Base-by-base conservation (phyloP, 768 basidiomycete species). In the Russula sp. region DNA sequence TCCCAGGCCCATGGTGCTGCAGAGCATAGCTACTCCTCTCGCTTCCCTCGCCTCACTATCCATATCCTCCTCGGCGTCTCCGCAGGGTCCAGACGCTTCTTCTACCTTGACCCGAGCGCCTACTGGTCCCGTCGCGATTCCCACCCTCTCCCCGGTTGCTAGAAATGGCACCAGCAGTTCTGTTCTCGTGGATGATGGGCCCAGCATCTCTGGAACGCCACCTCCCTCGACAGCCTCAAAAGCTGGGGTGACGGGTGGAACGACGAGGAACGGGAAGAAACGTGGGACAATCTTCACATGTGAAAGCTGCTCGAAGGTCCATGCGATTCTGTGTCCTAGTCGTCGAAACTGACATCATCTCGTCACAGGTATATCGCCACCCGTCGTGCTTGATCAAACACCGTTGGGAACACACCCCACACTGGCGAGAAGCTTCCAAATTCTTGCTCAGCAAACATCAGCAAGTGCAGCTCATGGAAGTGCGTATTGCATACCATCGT, bases 321-420 rank as follows among this genome's bases (percentile, higher is more conserved):
- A 76, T 72, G 11, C 46, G 42, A 62, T 56, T 36, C 36, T 18
- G 34, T 46, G 36, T 61, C 41, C 35, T 39, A 41, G 42, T 22
- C 14, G 13, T 10, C 46, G 35, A 45, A 47, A n/a, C 34, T 59
- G 46, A 63, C 56, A 46, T 39, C 50, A 16, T 70, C 13, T 35
- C 41, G 20, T 48, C 16, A 90, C 16, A 90, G 88, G 84, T 90
- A 42, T 93, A 91, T 73, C 85, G 88, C 56, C 95, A 98, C 74
- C 93, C 93, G 2, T 92, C 90, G 13, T 98, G 95, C 74, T 78
- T 98, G 51, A 90, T 95, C 74, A 98, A 98, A 74, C 96, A 98
- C 70, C 88, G 96, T 38, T 98, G 96, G 96, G 95, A 98, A 70
- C 93, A 96, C 70, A 92, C 90, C 38, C 90, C 91, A 20, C 93